These are phyloP conservation scores for Ehretia macrophylla DNA, from an alignment of 257 asterid species.

Conservation along the genomic window DNA sequence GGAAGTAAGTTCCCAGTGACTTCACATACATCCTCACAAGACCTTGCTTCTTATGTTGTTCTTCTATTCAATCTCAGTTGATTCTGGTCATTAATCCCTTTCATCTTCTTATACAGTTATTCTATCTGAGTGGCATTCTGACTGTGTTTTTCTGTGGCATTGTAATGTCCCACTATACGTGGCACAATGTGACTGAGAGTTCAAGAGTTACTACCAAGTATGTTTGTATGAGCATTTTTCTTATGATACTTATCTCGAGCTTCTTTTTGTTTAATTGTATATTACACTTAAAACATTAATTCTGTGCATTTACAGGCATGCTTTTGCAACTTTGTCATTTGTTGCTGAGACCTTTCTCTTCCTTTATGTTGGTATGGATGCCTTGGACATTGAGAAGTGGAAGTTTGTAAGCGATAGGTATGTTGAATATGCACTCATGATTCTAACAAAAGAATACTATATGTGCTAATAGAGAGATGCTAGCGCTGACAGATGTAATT, in stretches of 20 bases:
- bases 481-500: background rate
- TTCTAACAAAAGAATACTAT: background rate
- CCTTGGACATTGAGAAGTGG: conserved; percentile 46
- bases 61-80: background rate
- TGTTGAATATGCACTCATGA: background rate
- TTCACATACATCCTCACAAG: background rate
- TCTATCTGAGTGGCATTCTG: conserved; percentile 39
- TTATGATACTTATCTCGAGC: background rate
- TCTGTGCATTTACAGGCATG: conserved; percentile 25
- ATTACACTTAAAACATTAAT: background rate
- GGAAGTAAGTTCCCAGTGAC: conserved; percentile 24
- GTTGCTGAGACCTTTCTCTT: conserved; percentile 42
- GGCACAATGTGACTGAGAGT: conserved; percentile 46
- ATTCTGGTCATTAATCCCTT: background rate
- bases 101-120: conserved; percentile 26
- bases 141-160: conserved; percentile 49
- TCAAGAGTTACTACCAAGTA: conserved; percentile 43
- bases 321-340: conserved; percentile 39
- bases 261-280: background rate
- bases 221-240: background rate
- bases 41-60: too few species aligned
- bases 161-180: conserved; percentile 47
- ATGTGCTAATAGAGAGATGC: background rate
- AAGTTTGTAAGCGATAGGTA: conserved; percentile 33
- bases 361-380: conserved; percentile 51